These are phyloP conservation scores for Ormosia semicastrata DNA, from an alignment of 306 rosid genomes.

Conservation along the genomic window DNA sequence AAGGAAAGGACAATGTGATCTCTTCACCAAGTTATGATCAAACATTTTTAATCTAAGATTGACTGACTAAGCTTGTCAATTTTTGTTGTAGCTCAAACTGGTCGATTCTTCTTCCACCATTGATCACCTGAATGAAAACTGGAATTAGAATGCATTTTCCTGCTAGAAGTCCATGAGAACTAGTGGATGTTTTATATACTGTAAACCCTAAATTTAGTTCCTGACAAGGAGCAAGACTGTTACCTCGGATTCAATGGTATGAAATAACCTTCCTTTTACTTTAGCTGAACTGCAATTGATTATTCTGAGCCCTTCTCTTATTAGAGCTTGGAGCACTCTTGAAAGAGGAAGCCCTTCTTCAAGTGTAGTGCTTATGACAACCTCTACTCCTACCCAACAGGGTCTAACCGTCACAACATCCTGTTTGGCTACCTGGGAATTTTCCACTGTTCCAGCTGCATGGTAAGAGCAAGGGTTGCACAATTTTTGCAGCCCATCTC, in stretches of 20 bases:
- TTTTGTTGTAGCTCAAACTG: constrained; percentile 25
- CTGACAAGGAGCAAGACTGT: not conserved
- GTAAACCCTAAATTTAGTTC: not conserved
- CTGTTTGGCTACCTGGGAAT: not conserved
- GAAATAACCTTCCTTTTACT: constrained; percentile 31
- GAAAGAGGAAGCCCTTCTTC: constrained; percentile 38
- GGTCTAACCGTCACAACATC: constrained; percentile 17
- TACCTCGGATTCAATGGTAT: constrained; percentile 43
- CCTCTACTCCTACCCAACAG: constrained; percentile 33
- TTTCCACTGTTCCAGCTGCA: not conserved
- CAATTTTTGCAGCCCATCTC: constrained; percentile 32
- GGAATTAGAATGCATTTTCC: not conserved
- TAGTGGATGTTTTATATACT: too few species aligned
- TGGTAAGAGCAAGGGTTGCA: not conserved
- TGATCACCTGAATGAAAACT: constrained; percentile 1
- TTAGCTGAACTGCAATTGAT: constrained; percentile 34
- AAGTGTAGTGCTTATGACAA: constrained; percentile 29
- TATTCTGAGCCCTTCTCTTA: constrained; percentile 34
- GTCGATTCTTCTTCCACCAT: constrained; percentile 19
- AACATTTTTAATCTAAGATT: not conserved
- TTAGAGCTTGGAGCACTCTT: constrained; percentile 30
- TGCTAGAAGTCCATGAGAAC: not conserved
- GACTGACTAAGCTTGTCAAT: not conserved
- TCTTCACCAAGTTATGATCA: too few species aligned
- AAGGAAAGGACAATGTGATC: too few species aligned